Percentiles rank a stretch among this genome's conserved stretches.
Conservation (phyloP, 768 basidiomycete species). For the Cytidiella melzeri region DNA sequence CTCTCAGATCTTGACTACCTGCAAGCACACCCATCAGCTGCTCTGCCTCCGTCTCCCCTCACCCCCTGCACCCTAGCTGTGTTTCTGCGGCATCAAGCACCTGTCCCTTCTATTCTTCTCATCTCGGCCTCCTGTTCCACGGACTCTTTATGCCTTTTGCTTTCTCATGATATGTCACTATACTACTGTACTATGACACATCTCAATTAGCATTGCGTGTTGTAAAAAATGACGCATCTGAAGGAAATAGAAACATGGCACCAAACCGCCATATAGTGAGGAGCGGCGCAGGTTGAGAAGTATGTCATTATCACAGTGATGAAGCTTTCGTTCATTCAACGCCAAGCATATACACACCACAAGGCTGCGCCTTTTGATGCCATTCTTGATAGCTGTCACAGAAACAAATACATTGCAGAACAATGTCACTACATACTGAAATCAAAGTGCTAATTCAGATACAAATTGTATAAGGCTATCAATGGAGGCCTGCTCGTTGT, state of each 20-base stretch:
- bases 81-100: slow-evolving; percentile 33
- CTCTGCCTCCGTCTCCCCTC: slow-evolving; percentile 29
- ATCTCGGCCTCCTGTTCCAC: slow-evolving; percentile 21
- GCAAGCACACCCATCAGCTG: slow-evolving; percentile 25
- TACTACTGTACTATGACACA: neutral
- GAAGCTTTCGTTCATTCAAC: too few species aligned
- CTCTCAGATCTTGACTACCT: slow-evolving; percentile 17
- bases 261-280: too few species aligned
- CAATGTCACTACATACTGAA: neutral
- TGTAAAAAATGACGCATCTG: neutral
- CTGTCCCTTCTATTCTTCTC: slow-evolving; percentile 28
- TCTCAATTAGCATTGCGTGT: neutral
- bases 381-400: too few species aligned
- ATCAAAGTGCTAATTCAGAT: neutral
- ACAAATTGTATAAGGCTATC: neutral
- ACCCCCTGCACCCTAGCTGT: slow-evolving; percentile 24
- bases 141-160: neutral
- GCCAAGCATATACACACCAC: too few species aligned
- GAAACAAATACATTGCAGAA: neutral
- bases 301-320: too few species aligned
- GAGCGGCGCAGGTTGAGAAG: too few species aligned
- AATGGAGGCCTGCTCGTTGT: neutral
- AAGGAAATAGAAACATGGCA: too few species aligned
- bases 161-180: neutral
- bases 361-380: too few species aligned